Conservation (phyloP, 2,329 filamentous ascomycete species). For the Ilyonectria robusta region DNA sequence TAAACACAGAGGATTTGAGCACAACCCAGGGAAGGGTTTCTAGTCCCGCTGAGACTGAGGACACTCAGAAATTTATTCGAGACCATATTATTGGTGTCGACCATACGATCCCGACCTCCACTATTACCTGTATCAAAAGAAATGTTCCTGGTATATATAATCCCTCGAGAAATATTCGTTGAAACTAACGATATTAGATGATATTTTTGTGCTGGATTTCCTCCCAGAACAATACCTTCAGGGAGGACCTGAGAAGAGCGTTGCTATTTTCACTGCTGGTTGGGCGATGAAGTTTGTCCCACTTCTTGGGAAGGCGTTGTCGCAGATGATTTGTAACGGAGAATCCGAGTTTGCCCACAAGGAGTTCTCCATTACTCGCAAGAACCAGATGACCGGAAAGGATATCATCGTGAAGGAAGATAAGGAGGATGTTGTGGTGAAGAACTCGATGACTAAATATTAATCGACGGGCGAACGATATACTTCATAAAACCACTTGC, state of each 20-base stretch:
- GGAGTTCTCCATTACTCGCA: conserved; percentile 30
- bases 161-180: neutral
- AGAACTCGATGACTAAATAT: neutral
- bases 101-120: conserved; percentile 16
- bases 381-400: conserved; percentile 13
- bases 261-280: conserved; percentile 31
- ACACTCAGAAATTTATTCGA: conserved; percentile 21
- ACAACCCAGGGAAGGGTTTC: neutral
- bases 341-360: conserved; percentile 28
- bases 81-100: conserved; percentile 15
- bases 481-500: too few relatives aligned
- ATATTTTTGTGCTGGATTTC: conserved; percentile 40
- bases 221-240: conserved; percentile 31
- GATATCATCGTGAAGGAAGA: conserved; percentile 28
- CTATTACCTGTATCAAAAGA: conserved; percentile 14
- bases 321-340: conserved; percentile 28
- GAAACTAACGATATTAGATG: conserved; percentile 25
- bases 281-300: conserved; percentile 42
- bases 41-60: conserved; percentile 11
- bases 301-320: conserved; percentile 31
- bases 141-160: conserved; percentile 20
- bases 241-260: conserved; percentile 27
- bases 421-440: conserved; percentile 7
- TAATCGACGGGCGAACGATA: neutral
- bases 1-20: conserved; percentile 6